Conservation (phyloP, 495 filamentous ascomycete species). For the Tuber microsphaerosporum region DNA sequence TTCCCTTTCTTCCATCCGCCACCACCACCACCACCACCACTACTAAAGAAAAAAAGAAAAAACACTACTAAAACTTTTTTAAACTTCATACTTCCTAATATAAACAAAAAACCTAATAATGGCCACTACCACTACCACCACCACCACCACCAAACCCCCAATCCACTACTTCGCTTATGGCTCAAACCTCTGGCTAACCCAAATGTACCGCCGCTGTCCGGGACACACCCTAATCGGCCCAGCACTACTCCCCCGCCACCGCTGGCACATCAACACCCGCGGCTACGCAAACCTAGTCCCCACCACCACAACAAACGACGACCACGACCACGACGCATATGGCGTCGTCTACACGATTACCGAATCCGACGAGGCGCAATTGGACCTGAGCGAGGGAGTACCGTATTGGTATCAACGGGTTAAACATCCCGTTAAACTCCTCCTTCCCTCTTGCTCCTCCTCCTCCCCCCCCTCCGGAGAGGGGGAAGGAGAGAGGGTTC, state of each 20-base stretch:
- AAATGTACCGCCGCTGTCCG: conserved; percentile 60
- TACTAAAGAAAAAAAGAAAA: neutral
- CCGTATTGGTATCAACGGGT: conserved; percentile 49
- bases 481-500: conserved; percentile 24
- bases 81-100: neutral
- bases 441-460: conserved; percentile 7
- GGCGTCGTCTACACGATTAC: conserved; percentile 52
- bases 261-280: conserved; percentile 60
- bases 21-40: neutral
- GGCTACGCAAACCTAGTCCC: conserved; percentile 66
- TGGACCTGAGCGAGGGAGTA: conserved; percentile 57
- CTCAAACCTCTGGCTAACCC: conserved; percentile 60
- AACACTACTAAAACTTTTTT: neutral
- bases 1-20: neutral
- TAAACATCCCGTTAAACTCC: conserved; percentile 13
- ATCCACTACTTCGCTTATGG: conserved; percentile 66
- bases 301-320: conserved; percentile 28
- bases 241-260: conserved; percentile 50
- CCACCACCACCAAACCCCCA: neutral
- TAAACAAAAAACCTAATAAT: neutral
- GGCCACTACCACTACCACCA: neutral
- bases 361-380: conserved; percentile 44
- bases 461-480: too few relatives aligned
- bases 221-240: conserved; percentile 48
- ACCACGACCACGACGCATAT: conserved; percentile 43